Evolutionary conservation across 352 stramenopile species (phyloP).

Genomic region (Phytophthora cactorum): DNA sequence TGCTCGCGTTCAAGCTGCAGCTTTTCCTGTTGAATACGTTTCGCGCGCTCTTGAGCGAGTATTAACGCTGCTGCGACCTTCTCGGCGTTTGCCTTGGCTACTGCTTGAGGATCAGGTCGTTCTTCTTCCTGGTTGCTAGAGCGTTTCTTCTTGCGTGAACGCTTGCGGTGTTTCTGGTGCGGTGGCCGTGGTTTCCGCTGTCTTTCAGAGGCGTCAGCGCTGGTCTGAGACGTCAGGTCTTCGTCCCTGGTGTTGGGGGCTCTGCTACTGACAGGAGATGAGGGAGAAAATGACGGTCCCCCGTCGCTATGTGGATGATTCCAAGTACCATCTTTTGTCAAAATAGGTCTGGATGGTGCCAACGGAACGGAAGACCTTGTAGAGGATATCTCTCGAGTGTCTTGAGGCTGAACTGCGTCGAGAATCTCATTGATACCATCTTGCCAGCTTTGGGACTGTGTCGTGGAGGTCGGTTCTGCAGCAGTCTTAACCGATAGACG

Average conservation of each 20-base stretch:
- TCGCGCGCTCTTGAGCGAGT: conserved; percentile 46
- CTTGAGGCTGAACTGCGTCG: conserved; percentile 8
- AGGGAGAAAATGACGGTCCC: conserved; percentile 10
- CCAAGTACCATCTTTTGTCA: conserved; percentile 9
- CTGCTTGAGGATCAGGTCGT: conserved; percentile 14
- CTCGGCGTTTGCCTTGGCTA: conserved; percentile 33
- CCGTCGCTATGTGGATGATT: conserved; percentile 11
- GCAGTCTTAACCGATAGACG: conserved; percentile 25
- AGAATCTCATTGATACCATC: conserved; percentile 17
- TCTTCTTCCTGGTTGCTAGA: conserved; percentile 31
- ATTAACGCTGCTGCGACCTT: conserved; percentile 45
- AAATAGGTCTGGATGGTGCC: neutral
- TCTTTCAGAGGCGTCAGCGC: conserved; percentile 14
- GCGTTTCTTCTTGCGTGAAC: conserved; percentile 27
- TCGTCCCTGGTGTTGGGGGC: conserved; percentile 14
- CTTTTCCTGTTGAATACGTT: conserved; percentile 35
- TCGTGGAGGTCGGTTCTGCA: neutral
- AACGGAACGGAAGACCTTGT: conserved; percentile 3
- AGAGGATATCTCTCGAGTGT: neutral
- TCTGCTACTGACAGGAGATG: conserved; percentile 14
- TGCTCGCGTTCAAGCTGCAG: conserved; percentile 30
- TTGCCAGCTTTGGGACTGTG: conserved; percentile 5
- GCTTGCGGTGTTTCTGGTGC: conserved; percentile 35
- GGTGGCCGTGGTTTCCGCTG: conserved; percentile 29
- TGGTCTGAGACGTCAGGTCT: conserved; percentile 3